Conservation (phyloP, 2,329 filamentous ascomycete genomes). For the Botrytis paeoniae region DNA sequence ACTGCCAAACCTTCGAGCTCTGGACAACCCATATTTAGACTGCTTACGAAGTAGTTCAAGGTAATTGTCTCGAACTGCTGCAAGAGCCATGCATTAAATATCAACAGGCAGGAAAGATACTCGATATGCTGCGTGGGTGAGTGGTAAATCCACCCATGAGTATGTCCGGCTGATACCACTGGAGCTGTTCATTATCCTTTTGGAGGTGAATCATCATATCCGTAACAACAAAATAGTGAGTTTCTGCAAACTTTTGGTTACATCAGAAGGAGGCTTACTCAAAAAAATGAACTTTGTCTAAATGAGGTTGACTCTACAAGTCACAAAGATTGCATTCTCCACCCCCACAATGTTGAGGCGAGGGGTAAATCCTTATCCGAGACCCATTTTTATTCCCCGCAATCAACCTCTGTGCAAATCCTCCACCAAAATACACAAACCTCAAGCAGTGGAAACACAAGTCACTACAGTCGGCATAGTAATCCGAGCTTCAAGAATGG, state of each 20-base stretch:
- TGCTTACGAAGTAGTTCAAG: no score
- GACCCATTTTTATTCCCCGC: conserved; percentile 1
- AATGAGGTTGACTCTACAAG: not conserved
- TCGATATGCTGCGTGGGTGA: not conserved
- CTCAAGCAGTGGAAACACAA: not conserved
- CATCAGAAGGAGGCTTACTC: not conserved
- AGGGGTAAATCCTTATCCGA: conserved; percentile 15
- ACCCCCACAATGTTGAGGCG: not conserved
- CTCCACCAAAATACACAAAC: not conserved
- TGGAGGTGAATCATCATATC: not conserved
- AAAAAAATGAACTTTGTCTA: fast-evolving
- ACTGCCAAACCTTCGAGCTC: not conserved
- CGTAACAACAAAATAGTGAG: not conserved
- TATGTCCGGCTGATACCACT: not conserved
- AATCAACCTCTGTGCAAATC: not conserved
- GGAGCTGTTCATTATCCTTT: no score
- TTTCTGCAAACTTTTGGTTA: not conserved
- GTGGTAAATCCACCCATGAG: not conserved
- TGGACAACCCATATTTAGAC: not conserved
- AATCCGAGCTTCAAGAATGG: not conserved
- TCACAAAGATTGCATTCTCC: not conserved
- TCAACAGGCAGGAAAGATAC: not conserved
- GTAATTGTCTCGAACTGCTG: not conserved
- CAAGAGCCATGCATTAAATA: not conserved
- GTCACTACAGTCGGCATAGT: not conserved